phyloP scores from a whole-genome alignment of 2,329 filamentous ascomycete genomes.

The Penicillium sp. region DNA sequence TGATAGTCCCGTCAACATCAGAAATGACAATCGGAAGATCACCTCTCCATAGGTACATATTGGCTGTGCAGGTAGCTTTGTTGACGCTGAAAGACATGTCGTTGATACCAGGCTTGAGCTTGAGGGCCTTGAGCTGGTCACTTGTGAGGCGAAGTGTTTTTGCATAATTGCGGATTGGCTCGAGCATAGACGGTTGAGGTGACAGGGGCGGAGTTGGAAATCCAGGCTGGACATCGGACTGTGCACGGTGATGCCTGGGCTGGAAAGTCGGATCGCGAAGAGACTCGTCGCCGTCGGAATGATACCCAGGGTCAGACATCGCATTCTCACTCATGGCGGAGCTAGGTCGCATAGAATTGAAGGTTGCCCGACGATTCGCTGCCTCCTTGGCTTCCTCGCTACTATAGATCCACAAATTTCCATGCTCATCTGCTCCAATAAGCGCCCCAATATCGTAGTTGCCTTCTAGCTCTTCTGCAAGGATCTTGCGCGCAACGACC shows the following conservation, averaged over 20 bases:
- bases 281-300: conserved; percentile 78
- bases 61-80: conserved; percentile 85
- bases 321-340: conserved; percentile 72
- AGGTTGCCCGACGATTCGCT: conserved; percentile 68
- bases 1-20: conserved; percentile 98
- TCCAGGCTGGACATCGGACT: conserved; percentile 72
- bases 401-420: conserved; percentile 99
- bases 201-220: conserved; percentile 64
- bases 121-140: conserved; percentile 86
- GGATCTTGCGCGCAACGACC: conserved; percentile 87
- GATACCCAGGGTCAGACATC: conserved; percentile 90
- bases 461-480: conserved; percentile 90
- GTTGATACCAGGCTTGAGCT: conserved; percentile 85
- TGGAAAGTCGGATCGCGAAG: conserved; percentile 66
- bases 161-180: conserved; percentile 86
- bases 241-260: conserved; percentile 60
- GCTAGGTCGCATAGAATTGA: conserved; percentile 57
- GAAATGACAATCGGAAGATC: conserved; percentile 95
- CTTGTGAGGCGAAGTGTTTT: conserved; percentile 95
- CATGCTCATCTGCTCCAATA: conserved; percentile 92
- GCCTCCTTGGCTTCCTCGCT: conserved; percentile 95
- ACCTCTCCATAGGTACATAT: conserved; percentile 92
- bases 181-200: conserved; percentile 54
- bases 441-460: conserved; percentile 95
- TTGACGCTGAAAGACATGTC: conserved; percentile 97